Evolutionary conservation across 73 alveolate species (phyloP).

Genomic region (Paraurostyla sp.): DNA sequence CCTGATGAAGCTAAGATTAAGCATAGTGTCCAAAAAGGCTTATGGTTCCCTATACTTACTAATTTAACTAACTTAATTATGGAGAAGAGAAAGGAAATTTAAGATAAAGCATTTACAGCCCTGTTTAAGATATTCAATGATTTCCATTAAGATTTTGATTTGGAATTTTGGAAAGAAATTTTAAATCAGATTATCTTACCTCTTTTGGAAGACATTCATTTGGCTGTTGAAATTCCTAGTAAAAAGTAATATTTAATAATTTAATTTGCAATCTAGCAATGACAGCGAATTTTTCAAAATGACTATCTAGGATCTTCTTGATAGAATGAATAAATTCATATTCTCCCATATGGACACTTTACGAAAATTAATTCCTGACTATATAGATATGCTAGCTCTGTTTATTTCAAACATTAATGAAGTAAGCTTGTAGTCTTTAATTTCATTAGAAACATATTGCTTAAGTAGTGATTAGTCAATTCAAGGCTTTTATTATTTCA

Average conservation of each 20-base stretch:
- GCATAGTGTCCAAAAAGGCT: conserved; percentile 56
- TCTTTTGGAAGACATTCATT: conserved; percentile 46
- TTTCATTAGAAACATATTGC: conserved; percentile 56
- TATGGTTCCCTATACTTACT: conserved; percentile 66
- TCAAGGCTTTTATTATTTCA: conserved; percentile 18
- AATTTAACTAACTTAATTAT: conserved; percentile 34
- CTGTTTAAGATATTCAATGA: conserved; percentile 43
- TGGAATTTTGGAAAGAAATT: conserved; percentile 59
- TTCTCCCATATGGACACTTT: not conserved
- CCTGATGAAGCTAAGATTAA: conserved; percentile 41
- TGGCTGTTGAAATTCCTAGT: conserved; percentile 53
- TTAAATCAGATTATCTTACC: conserved; percentile 47
- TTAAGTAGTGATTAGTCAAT: conserved; percentile 27
- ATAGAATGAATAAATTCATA: conserved; percentile 16
- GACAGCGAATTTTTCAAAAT: conserved; percentile 56
- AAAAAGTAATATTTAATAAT: conserved; percentile 19
- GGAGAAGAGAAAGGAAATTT: conserved; percentile 61
- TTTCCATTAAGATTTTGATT: conserved; percentile 15
- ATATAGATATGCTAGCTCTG: conserved; percentile 20
- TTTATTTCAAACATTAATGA: conserved; percentile 63
- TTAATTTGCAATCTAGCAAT: not conserved
- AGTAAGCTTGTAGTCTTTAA: not conserved
- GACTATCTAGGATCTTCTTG: conserved; percentile 39
- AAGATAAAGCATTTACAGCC: conserved; percentile 22
- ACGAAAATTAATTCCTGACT: conserved; percentile 36